Percentiles rank a stretch among this genome's conserved stretches.
Evolutionary conservation across 768 basidiomycete genomes (phyloP).

Genomic region (Trametes villosa): DNA sequence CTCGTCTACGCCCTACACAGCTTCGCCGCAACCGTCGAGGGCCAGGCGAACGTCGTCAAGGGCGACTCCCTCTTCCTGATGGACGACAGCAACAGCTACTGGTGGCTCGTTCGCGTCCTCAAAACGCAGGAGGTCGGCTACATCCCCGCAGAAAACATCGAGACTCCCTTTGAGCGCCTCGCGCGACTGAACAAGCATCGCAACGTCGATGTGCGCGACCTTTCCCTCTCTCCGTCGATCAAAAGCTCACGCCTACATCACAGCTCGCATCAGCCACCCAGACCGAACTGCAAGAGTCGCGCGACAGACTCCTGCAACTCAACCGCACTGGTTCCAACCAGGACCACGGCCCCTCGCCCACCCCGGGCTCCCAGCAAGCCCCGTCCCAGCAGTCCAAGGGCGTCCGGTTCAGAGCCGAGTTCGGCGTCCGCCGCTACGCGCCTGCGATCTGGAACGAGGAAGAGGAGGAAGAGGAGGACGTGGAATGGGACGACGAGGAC

Average conservation of each 20-base stretch:
- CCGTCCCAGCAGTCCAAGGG: conserved; percentile 34
- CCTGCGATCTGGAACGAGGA: conserved; percentile 86
- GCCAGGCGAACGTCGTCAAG: conserved; percentile 98
- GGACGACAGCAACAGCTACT: conserved; percentile 99
- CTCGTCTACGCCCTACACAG: conserved; percentile 93
- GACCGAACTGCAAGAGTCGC: conserved; percentile 58
- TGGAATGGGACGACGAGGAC: conserved; percentile 69
- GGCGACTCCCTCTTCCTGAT: conserved; percentile 95
- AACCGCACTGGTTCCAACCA: conserved; percentile 53
- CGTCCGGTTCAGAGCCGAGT: conserved; percentile 75
- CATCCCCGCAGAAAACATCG: conserved; percentile 99
- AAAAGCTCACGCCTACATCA: not conserved
- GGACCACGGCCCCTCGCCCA: conserved; percentile 51
- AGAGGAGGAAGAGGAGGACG: conserved; percentile 59
- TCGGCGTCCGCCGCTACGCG: conserved; percentile 73
- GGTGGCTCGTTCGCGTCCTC: conserved; percentile 99
- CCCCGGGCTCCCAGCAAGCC: conserved; percentile 41
- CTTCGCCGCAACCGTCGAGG: conserved; percentile 97
- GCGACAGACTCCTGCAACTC: conserved; percentile 54
- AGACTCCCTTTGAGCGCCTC: conserved; percentile 95
- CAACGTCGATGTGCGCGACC: conserved; percentile 85
- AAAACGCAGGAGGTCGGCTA: conserved; percentile 99
- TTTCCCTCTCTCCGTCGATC: not conserved
- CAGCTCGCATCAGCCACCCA: conserved; percentile 79
- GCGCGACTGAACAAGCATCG: conserved; percentile 96